Percentiles rank a stretch among this genome's conserved stretches.
phyloP scores from a whole-genome alignment of 2,329 filamentous ascomycete genomes.

The Talaromyces sp. region DNA sequence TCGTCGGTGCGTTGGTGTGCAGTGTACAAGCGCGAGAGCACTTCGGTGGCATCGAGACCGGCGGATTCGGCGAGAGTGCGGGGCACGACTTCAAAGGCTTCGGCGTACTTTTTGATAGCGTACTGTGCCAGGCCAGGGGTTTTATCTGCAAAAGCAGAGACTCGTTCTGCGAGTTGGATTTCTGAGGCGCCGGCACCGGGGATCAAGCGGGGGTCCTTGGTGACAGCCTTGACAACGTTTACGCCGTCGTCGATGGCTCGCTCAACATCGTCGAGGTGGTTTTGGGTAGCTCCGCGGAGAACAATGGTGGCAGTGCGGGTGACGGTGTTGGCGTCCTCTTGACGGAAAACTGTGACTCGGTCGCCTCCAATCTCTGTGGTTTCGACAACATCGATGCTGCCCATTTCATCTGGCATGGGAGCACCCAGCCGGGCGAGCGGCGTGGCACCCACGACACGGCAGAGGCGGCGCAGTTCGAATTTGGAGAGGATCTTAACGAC shows the following conservation, averaged over 20 bases:
- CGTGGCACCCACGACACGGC: conserved; percentile 92
- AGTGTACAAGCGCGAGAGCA: conserved; percentile 85
- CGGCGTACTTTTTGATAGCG: conserved; percentile 93
- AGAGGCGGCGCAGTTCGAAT: conserved; percentile 91
- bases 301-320: conserved; percentile 94
- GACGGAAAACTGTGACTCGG: conserved; percentile 95
- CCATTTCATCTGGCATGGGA: conserved; percentile 99
- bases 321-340: conserved; percentile 72
- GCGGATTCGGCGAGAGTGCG: conserved; percentile 91
- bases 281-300: conserved; percentile 91
- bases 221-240: conserved; percentile 98
- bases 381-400: conserved; percentile 88
- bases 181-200: conserved; percentile 93
- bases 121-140: conserved; percentile 92
- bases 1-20: conserved; percentile 64
- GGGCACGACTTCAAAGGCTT: conserved; percentile 96
- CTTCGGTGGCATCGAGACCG: conserved; percentile 94
- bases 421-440: conserved; percentile 93
- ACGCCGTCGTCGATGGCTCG: conserved; percentile 96
- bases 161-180: conserved; percentile 86
- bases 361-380: conserved; percentile 97
- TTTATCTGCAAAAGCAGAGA: conserved; percentile 85
- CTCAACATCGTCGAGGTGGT: conserved; percentile 95
- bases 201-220: conserved; percentile 83
- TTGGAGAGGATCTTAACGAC: conserved; percentile 97